Base-by-base conservation (phyloP, 2,329 filamentous ascomycete species). In the Neonectria magnoliae region DNA sequence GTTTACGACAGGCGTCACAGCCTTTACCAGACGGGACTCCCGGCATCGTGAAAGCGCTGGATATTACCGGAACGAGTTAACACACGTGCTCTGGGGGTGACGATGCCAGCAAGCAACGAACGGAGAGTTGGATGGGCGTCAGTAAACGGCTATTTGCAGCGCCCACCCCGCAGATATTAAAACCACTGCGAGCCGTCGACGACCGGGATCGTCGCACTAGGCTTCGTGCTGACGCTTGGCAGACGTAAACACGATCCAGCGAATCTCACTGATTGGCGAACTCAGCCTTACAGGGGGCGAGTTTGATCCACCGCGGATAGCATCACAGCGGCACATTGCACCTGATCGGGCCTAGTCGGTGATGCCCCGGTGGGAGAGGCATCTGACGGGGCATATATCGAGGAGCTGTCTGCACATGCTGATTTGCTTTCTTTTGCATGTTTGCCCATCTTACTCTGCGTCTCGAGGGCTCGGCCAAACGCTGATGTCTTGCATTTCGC, bases 1-100 rank as follows among this genome's bases (percentile, higher is more conserved):
- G 81, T 66, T 80, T 83, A 36, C 83, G 80, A 68, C 84, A 86
- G 14, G 78, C 82, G 60, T 86, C 82, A 66, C 84, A 86, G 36
- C 82, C 84, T 62, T 81, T 80, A 55, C 82, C 81, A 9, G 82
- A 81, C 22, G 84, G 84, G 18, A 86, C 84, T 25, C 84, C 84
- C 0, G 84, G 83, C 84, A 86, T 86, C 2, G 41, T 63, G n/a
- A 51, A 71, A 71, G 65, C 72, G 73, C 69, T 38, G 16, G 57
- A 64, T 73, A 51, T 68, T 57, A 53, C 72, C 72, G 3, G 64
- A 73, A 60, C 20, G 4, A 69, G 69, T 65, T 52, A 62, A 71
- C 10, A 18, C 31, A n/a, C 58, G 25, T 25, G 29, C 9, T 29
- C 42, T 50, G 53, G 53, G 42, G 57, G 25, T 25, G 25, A 60